Evolutionary conservation across 805 yeast species (phyloP), one percentile per base, ranked within the genome.

Genomic region (Yamadazyma tumulicola): DNA sequence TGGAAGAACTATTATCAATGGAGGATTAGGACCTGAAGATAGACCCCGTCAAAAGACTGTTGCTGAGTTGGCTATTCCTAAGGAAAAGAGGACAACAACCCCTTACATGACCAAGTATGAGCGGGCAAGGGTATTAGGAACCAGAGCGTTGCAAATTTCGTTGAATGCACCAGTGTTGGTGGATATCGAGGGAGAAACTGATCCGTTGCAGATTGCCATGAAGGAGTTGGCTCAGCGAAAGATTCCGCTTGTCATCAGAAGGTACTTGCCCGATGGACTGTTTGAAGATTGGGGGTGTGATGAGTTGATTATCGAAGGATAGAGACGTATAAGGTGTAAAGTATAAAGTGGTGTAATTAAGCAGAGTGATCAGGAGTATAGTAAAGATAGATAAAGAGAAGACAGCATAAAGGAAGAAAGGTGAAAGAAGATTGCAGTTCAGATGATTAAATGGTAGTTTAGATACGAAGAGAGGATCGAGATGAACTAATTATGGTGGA

Each of bases 61-160:
- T 43, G 80, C 73, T 48, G 93, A 84, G 48, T 77, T 86, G 52
- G 95, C 97, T 13, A 87, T 93, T 41, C 85, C 96, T 38, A 85
- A 77, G 49, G 95, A 86, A 15, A 69, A 85, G 46, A 78, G 99
- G 61, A 75, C 88, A 18, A 93, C 99, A 10, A 93, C 99, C 4
- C 99, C 99, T 35, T 93, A 91, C 59, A 89, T 93, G 97, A 93
- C 99, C 38, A 93, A 94, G 57, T 93, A 93, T 60, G 99, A 93
- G 70, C 77, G 97, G 51, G 99, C 99, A 6, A 79, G 99, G 67
- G 87, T 93, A 42, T 74, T 93, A 52, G 99, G 99, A 18, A 93
- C 99, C 8, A 77, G 99, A 52, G 98, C 99, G 1, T 69, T 93
- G 46, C 99, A 93, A 63, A 91, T 93, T 51, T 87, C 97, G 18